Base-by-base conservation (phyloP, 805 yeast species). In the Sugiyamaella lignohabitans region DNA sequence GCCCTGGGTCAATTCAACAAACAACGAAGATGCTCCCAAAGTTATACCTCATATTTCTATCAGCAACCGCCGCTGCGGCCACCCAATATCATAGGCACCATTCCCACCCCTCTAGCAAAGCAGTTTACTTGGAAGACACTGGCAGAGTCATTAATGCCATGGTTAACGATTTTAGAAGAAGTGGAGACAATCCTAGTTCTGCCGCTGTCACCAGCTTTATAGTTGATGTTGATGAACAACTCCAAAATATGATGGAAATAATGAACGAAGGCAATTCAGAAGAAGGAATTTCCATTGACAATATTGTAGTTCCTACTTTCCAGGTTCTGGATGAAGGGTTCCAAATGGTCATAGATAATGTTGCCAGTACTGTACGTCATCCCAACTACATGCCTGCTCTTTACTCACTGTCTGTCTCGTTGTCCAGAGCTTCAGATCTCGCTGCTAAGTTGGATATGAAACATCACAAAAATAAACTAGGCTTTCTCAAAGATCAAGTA, bases 221-320 rank as follows among this genome's bases (percentile, higher is more conserved):
- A 11, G 40, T 54, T 39, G 57, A 54, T 16, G 39, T 52, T 18
- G 58, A 54, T 44, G 56, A 53, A n/a, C 59, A 55, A 35, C 50
- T 54, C 34, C 57, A 55, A 32, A 55, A 53, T 36, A 36, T 49
- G 35, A 43, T 54, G n/a, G 59, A 19, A 47, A 52, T 23, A 45
- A 52, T 35, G 47, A 50, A 27, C 42, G n/a, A n/a, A n/a, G n/a
- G n/a, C n/a, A n/a, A n/a, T n/a, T n/a, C n/a, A n/a, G n/a, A 41
- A 34, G 53, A 50, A 14, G 59, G 59, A 19, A 47, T 54, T 23
- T 45, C 53, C 34, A n/a, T n/a, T n/a, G n/a, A n/a, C n/a, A n/a
- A n/a, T n/a, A n/a, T n/a, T 38, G 49, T 54, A 8, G 57, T 53
- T 6, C 56, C 56, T n/a, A 41, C 53, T 4, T 53, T 54, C 42